Evolutionary conservation across 352 stramenopile species (phyloP).

Genomic region (Pythium phragmiticola): DNA sequence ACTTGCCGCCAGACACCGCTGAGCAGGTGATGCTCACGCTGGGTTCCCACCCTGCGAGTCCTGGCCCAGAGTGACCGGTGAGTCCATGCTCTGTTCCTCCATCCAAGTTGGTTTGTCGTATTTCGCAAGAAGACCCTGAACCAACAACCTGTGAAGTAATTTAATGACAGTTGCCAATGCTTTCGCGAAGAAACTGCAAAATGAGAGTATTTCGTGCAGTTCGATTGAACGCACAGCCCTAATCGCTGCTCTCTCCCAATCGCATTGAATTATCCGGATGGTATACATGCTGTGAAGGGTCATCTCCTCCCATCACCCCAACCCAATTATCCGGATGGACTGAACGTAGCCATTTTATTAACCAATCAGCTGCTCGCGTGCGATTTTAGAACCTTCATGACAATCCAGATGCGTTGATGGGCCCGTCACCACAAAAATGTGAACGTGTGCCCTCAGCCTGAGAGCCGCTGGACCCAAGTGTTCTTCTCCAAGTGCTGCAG

Average conservation of each 20-base stretch:
- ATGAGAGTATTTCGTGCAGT: background rate
- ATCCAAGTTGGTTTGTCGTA: background rate
- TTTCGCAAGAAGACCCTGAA: background rate
- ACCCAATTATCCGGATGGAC: conserved; percentile 13
- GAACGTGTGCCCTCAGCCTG: conserved; percentile 14
- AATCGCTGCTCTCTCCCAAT: conserved; percentile 22
- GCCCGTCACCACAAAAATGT: background rate
- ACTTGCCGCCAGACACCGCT: background rate
- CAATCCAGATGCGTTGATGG: no score
- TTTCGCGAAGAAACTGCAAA: conserved; percentile 2
- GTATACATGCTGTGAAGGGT: background rate
- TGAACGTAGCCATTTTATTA: conserved; percentile 19
- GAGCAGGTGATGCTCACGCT: background rate
- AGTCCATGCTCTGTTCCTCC: conserved; percentile 3
- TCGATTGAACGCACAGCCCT: conserved; percentile 22
- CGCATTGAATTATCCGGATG: background rate
- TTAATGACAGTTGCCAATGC: background rate
- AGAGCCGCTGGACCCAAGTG: conserved; percentile 34
- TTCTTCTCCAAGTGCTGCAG: conserved; percentile 52
- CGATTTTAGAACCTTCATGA: conserved; percentile 3
- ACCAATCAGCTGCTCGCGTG: conserved; percentile 8
- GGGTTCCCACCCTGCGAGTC: background rate
- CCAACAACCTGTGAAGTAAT: conserved; percentile 1
- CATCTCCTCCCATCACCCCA: background rate
- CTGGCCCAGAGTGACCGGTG: background rate